Conservation (phyloP, 768 basidiomycete genomes). For the Amylocystis lapponica region DNA sequence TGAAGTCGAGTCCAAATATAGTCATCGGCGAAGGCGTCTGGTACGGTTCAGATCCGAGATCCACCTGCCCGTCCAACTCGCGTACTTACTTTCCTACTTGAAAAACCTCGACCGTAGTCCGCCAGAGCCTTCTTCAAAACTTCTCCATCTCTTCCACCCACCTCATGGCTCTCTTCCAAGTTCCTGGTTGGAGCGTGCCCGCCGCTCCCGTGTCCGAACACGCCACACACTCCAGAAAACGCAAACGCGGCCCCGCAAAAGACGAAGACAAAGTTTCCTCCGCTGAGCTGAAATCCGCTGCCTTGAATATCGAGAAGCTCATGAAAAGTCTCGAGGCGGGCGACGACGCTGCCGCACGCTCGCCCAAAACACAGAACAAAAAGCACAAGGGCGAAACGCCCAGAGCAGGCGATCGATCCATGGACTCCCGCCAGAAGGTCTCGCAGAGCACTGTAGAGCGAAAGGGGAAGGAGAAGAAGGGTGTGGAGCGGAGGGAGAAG, state of each 20-base stretch:
- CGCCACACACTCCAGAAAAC: slow-evolving; percentile 16
- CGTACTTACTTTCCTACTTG: too few species aligned
- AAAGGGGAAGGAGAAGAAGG: slow-evolving; percentile 1
- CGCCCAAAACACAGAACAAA: slow-evolving; percentile 12
- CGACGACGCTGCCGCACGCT: slow-evolving; percentile 3
- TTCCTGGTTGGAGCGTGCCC: slow-evolving; percentile 30
- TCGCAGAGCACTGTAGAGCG: not conserved
- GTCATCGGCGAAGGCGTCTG: too few species aligned
- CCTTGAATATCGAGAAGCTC: slow-evolving; percentile 31
- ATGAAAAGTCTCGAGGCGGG: slow-evolving; percentile 23
- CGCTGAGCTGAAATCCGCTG: slow-evolving; percentile 18
- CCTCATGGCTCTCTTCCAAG: slow-evolving; percentile 29
- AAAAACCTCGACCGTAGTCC: too few species aligned
- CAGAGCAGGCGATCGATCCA: too few species aligned
- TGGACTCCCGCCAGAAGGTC: not conserved
- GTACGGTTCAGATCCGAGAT: too few species aligned
- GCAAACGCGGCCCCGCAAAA: slow-evolving; percentile 19
- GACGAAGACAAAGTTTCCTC: slow-evolving; percentile 18
- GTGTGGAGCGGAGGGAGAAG: not conserved
- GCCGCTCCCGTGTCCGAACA: slow-evolving; percentile 12
- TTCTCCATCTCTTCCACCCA: too few species aligned
- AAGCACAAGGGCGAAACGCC: slow-evolving; percentile 1
- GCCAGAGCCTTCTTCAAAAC: too few species aligned
- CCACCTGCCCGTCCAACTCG: too few species aligned
- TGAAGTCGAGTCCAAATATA: too few species aligned